Percentiles rank a stretch among this genome's conserved stretches.
These are phyloP conservation scores for Moniliophthora roreri DNA, from an alignment of 1,284 basidiomycete species.

Conservation along the genomic window DNA sequence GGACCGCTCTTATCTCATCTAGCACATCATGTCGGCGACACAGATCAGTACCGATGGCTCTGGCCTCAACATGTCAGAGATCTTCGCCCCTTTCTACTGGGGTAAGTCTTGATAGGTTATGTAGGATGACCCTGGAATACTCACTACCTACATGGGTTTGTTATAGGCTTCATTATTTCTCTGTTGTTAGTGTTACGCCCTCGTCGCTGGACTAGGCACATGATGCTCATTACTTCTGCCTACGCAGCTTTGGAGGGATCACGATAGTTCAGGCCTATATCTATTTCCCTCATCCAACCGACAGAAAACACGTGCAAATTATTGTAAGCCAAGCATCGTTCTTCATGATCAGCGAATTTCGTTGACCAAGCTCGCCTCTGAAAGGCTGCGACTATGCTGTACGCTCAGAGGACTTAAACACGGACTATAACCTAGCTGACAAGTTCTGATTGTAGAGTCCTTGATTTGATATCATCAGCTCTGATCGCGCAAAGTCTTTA, in stretches of 20 bases:
- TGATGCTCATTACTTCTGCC: background rate
- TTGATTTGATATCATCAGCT: constrained; percentile 24
- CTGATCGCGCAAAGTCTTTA: constrained; percentile 28
- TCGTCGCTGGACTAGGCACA: too few relatives aligned
- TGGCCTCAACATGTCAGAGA: constrained; percentile 22
- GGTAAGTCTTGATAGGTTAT: constrained; percentile 15
- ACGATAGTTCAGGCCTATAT: constrained; percentile 29
- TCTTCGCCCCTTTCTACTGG: constrained; percentile 28
- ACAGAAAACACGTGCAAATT: constrained; percentile 14
- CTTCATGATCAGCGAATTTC: background rate
- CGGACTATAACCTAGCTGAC: background rate
- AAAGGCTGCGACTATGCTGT: constrained; percentile 26
- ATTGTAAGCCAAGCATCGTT: constrained; percentile 1
- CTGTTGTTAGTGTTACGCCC: constrained; percentile 1
- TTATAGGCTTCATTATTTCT: constrained; percentile 10
- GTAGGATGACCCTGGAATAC: background rate
- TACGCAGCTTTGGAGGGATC: constrained; percentile 23
- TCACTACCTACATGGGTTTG: background rate
- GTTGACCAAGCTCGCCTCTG: background rate
- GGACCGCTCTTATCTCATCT: too few relatives aligned
- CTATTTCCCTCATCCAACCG: constrained; percentile 23
- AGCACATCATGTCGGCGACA: too few relatives aligned
- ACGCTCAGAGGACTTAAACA: background rate
- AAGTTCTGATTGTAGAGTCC: constrained; percentile 14
- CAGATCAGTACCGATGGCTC: background rate